A percentile compares a stretch with the other conserved stretches of the same genome.
phyloP scores from a whole-genome alignment of 164 flowering plant genomes.

The Magnolia sinica region DNA sequence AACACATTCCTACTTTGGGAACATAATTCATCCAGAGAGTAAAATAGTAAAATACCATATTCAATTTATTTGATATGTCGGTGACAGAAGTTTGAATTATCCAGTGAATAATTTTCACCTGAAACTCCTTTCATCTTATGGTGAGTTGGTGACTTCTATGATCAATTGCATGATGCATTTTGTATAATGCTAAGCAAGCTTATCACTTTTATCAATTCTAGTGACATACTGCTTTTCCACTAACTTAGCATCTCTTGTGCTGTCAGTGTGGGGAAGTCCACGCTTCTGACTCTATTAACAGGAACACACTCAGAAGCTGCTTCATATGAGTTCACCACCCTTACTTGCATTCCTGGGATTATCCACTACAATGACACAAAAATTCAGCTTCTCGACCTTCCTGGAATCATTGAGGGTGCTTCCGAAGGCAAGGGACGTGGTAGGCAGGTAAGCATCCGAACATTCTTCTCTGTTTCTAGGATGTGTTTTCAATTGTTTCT shows the following conservation, averaged over 20 bases:
- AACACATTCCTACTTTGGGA: neutral
- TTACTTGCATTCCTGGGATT: constrained; percentile 98
- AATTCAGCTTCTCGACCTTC: constrained; percentile 97
- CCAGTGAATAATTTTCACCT: no score
- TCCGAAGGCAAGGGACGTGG: constrained; percentile 99
- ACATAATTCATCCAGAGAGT: neutral
- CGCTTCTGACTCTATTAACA: constrained; percentile 85
- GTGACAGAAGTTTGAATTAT: no score
- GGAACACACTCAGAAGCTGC: constrained; percentile 99
- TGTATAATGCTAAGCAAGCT: neutral
- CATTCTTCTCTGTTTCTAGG: neutral
- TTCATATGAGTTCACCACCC: constrained; percentile 98
- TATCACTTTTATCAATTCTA: neutral
- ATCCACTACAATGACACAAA: constrained; percentile 97
- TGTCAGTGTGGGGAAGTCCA: constrained; percentile 96
- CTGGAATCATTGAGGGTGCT: constrained; percentile 99
- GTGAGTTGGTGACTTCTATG: neutral
- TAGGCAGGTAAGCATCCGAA: constrained; percentile 66
- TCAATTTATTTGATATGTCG: neutral
- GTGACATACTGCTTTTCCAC: neutral
- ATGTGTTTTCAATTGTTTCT: neutral
- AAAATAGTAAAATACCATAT: neutral
- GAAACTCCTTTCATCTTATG: neutral
- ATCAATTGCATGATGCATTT: neutral
- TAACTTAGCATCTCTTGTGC: constrained; percentile 14